phyloP scores from a whole-genome alignment of 2,329 filamentous ascomycete genomes.

The Raffaelea albimanens region DNA sequence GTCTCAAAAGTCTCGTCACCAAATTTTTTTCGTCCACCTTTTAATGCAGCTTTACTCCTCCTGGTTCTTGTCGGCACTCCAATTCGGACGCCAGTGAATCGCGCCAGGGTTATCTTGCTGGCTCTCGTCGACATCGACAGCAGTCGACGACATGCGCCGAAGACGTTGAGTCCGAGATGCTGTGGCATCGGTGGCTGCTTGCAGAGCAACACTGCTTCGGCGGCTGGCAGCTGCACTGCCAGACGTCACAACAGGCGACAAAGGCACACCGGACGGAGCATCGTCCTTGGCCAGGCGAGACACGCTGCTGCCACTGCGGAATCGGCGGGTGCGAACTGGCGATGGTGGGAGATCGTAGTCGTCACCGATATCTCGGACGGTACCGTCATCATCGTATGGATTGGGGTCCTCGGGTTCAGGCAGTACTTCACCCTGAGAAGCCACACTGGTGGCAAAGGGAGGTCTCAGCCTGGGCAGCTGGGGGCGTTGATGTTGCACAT shows the following conservation, averaged over 20 bases:
- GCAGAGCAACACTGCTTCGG: too few relatives aligned
- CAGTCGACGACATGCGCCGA: neutral
- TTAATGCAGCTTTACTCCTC: neutral
- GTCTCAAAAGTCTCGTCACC: too few relatives aligned
- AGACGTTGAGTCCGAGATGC: too few relatives aligned
- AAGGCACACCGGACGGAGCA: neutral
- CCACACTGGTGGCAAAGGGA: neutral
- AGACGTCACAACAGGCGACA: neutral
- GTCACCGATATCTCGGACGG: neutral
- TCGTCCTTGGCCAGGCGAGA: neutral
- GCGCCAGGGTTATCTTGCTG: neutral
- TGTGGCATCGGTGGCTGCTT: too few relatives aligned
- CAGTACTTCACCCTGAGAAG: neutral
- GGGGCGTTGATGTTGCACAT: neutral
- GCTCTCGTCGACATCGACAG: neutral
- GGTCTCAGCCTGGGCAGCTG: neutral
- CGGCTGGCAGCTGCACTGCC: too few relatives aligned
- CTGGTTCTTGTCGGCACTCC: neutral
- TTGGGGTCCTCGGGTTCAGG: conserved; percentile 9
- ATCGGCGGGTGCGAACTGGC: conserved; percentile 2
- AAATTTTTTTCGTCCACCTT: neutral
- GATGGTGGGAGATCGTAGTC: conserved; percentile 1
- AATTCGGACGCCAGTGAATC: neutral
- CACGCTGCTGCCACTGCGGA: conserved; percentile 8
- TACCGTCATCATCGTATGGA: conserved; percentile 3